Conservation (phyloP, 306 rosid genomes). For the Cucumis cinereus region DNA sequence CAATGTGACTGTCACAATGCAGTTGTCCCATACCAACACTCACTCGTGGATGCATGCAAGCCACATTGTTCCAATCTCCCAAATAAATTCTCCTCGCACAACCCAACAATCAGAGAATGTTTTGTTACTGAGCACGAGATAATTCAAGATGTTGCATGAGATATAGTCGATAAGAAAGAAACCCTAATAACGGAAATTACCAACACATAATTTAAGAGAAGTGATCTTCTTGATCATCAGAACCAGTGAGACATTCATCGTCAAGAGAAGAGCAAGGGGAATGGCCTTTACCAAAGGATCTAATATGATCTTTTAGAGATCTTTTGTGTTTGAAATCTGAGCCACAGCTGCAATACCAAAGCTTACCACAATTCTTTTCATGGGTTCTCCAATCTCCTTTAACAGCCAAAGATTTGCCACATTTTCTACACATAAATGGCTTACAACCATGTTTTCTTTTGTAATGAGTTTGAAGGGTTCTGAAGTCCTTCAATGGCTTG, state of each 20-base stretch:
- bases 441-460: slow-evolving; percentile 85
- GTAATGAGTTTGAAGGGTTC: slow-evolving; percentile 95
- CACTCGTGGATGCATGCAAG: neutral
- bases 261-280: slow-evolving; percentile 36
- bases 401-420: slow-evolving; percentile 76
- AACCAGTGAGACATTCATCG: slow-evolving; percentile 46
- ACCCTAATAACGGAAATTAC: neutral
- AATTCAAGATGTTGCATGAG: slow-evolving; percentile 8
- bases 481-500: slow-evolving; percentile 82
- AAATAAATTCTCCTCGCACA: neutral
- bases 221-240: slow-evolving; percentile 48
- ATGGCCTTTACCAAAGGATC: slow-evolving; percentile 77
- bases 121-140: slow-evolving; percentile 79
- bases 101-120: slow-evolving; percentile 31
- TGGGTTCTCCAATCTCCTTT: slow-evolving; percentile 99
- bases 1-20: neutral
- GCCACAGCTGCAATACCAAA: slow-evolving; percentile 95
- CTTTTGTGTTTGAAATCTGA: slow-evolving; percentile 90
- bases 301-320: slow-evolving; percentile 78
- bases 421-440: slow-evolving; percentile 73
- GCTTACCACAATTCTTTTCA: slow-evolving; percentile 89
- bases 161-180: neutral
- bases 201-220: neutral
- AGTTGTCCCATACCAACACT: neutral
- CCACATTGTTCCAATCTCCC: neutral